phyloP scores from a whole-genome alignment of 2,329 filamentous ascomycete species.

The Trichoderma breve region DNA sequence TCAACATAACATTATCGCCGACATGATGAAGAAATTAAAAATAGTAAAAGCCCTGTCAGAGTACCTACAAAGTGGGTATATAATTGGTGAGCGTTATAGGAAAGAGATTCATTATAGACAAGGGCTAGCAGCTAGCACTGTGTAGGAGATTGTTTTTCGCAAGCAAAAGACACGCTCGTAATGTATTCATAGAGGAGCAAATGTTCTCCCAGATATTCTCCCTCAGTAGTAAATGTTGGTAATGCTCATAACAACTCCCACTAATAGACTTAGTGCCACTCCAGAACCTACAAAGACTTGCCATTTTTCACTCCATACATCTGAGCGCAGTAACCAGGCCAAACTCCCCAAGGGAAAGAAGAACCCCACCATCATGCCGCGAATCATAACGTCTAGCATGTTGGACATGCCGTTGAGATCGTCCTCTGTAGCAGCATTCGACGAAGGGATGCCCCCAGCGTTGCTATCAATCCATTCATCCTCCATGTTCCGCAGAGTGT shows the following conservation, averaged over 20 bases:
- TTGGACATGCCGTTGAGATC: constrained; percentile 50
- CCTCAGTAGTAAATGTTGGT: constrained; percentile 29
- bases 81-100: neutral
- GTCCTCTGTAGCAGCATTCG: constrained; percentile 40
- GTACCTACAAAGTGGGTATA: neutral
- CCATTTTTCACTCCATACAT: constrained; percentile 80
- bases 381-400: constrained; percentile 79
- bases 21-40: neutral
- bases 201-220: neutral
- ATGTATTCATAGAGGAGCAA: neutral
- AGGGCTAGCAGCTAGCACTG: no score
- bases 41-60: neutral
- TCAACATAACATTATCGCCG: neutral
- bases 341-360: constrained; percentile 89
- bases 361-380: constrained; percentile 87
- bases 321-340: constrained; percentile 80
- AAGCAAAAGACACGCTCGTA: neutral
- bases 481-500: constrained; percentile 74
- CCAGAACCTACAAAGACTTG: constrained; percentile 85
- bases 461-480: constrained; percentile 87
- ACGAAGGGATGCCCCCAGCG: constrained; percentile 40
- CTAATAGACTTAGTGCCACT: constrained; percentile 72
- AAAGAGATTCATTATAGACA: neutral
- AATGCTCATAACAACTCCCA: constrained; percentile 63
- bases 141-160: neutral